These are phyloP conservation scores for Akanthomyces uredinophilus DNA, from an alignment of 2,329 filamentous ascomycete genomes.

Conservation along the genomic window DNA sequence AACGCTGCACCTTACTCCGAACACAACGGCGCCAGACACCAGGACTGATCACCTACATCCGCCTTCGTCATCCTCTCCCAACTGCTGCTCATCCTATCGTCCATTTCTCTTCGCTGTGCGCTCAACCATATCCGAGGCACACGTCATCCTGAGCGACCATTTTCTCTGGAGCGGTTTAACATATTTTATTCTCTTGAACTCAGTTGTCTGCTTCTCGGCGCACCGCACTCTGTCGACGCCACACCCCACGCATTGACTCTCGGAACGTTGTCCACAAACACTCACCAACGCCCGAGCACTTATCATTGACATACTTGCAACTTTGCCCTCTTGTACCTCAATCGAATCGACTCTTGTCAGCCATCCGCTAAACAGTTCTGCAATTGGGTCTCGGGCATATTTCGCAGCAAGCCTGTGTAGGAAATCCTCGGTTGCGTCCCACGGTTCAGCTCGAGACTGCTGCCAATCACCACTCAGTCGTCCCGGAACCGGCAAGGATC, in stretches of 20 bases:
- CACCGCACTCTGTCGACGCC: background rate
- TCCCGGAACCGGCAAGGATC: background rate
- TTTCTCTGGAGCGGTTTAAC: background rate
- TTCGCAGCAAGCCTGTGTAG: background rate
- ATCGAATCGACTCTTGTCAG: background rate
- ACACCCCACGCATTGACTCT: background rate
- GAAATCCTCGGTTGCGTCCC: background rate
- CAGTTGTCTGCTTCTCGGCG: background rate
- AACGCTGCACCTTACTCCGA: background rate
- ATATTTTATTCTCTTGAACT: background rate
- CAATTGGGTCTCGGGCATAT: background rate
- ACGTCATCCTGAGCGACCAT: background rate
- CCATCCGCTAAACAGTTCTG: background rate
- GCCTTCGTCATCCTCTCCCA: background rate
- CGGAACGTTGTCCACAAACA: background rate
- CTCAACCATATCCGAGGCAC: background rate
- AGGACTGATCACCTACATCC: background rate
- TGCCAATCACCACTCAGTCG: background rate
- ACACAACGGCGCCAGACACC: background rate
- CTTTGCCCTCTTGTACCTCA: background rate
- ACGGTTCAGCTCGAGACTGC: background rate
- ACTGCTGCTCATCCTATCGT: background rate
- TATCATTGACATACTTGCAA: background rate
- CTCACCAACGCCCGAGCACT: background rate
- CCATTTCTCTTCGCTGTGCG: background rate